Evolutionary conservation across 768 basidiomycete genomes (phyloP), one percentile per base, ranked within the genome.

Genomic region (Xerocomus potaroensis): DNA sequence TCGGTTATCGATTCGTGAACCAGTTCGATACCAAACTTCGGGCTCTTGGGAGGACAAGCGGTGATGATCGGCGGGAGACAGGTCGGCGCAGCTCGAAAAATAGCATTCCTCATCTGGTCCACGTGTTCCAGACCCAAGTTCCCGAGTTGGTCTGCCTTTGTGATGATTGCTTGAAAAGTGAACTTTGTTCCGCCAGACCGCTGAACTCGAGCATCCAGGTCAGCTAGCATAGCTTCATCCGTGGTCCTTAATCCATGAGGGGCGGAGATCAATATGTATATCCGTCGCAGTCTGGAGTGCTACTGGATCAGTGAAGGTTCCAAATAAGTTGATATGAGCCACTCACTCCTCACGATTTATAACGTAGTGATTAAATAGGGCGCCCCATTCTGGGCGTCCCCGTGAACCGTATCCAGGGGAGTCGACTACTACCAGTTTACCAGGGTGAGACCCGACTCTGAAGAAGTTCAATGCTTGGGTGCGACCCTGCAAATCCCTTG

Each of bases 351-450:
- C 64, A 15, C 87, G 79, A 31, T 68, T 77, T 43, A 72, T 59
- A 12, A 87, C 50, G 57, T 89, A 91, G 33, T 76, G 65, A 43
- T 84, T 72, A 61, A 90, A 88, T 4, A 87, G 54, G 22, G 68
- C 61, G 1, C 89, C 87, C 87, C 87, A 91, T 64, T 87, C 84
- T 27, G 74, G 72, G 34, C 84, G 75, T 11, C 89, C 87, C 44
- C 85, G 73, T 8, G 73, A 67, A 39, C 89, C 89, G 60, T 91
- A 91, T 14, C 89, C 88, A 3, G 89, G 89, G 11, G 87, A 76
- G 56, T 91, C 89, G 9, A 91, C 87, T 3, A 91, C 66, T 18
- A 88, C 60, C 27, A 87, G 69, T 31, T 78, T 73, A 26, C 80
- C 79, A 8, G 68, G 64, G 15, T 53, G 45, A 21, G 76, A 72